Evolutionary conservation across 2,329 filamentous ascomycete species (phyloP).

Genomic region (Cladophialophora exuberans): DNA sequence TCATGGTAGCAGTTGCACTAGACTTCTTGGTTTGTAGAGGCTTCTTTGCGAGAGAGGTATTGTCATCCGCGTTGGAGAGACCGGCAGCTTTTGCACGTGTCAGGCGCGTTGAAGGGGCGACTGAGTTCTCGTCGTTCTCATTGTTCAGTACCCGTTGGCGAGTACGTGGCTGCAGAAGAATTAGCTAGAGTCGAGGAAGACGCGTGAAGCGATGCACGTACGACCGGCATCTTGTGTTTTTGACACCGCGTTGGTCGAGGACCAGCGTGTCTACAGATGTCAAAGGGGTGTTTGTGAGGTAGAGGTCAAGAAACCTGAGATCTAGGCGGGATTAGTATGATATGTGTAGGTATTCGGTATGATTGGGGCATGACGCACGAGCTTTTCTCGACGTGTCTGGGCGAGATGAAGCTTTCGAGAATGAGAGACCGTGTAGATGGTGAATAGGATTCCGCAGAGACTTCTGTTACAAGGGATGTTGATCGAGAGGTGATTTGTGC

Average conservation of each 20-base stretch:
- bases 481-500: constrained; percentile 2
- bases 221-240: constrained; percentile 33
- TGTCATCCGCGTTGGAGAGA: constrained; percentile 52
- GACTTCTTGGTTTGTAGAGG: constrained; percentile 73
- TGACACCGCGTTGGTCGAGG: constrained; percentile 22
- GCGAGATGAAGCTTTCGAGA: constrained; percentile 7
- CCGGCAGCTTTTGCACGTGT: constrained; percentile 91
- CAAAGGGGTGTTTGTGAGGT: constrained; percentile 6
- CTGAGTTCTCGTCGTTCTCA: constrained; percentile 91
- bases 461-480: neutral
- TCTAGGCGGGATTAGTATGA: constrained; percentile 20
- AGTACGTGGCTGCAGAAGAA: constrained; percentile 64
- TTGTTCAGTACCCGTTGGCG: constrained; percentile 78
- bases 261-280: neutral
- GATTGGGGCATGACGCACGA: constrained; percentile 34
- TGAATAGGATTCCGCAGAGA: neutral
- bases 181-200: constrained; percentile 43
- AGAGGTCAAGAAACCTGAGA: constrained; percentile 6
- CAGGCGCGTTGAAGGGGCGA: constrained; percentile 71
- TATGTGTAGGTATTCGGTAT: constrained; percentile 25
- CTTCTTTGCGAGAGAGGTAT: constrained; percentile 66
- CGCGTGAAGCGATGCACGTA: constrained; percentile 27
- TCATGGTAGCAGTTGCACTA: constrained; percentile 52
- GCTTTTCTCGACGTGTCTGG: constrained; percentile 28
- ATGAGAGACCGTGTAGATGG: constrained; percentile 7